A percentile compares a stretch with the other conserved stretches of the same genome.
Conservation (phyloP, 106 monocot genomes). For the Phalaenopsis aphrodite region DNA sequence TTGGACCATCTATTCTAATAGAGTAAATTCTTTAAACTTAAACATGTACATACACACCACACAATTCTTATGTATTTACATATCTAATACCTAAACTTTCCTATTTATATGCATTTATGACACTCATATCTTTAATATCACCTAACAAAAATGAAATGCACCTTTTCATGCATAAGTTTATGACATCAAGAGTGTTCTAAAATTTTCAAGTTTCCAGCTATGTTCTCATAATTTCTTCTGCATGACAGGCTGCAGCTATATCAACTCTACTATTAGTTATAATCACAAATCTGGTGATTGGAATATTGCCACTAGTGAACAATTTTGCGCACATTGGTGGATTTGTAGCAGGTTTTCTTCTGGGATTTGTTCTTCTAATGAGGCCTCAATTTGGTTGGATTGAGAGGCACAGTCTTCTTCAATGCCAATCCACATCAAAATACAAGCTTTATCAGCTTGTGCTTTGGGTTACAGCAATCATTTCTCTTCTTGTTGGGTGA, state of each 20-base stretch:
- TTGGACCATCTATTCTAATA: constrained; percentile 63
- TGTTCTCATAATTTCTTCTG: neutral
- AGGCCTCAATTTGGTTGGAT: constrained; percentile 44
- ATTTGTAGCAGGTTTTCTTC: constrained; percentile 45
- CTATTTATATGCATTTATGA: too few relatives aligned
- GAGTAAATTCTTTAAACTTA: constrained; percentile 11
- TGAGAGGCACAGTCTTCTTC: constrained; percentile 23
- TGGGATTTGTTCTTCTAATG: constrained; percentile 49
- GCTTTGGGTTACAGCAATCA: neutral
- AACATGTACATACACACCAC: too few relatives aligned
- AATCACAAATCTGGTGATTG: constrained; percentile 47
- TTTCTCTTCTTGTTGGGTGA: neutral
- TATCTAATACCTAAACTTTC: too few relatives aligned
- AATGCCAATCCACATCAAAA: constrained; percentile 25
- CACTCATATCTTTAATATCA: too few relatives aligned
- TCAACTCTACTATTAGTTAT: constrained; percentile 38
- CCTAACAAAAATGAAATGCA: too few relatives aligned
- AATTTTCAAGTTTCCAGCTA: too few relatives aligned
- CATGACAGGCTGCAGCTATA: constrained; percentile 32
- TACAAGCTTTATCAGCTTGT: constrained; percentile 11
- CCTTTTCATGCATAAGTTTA: too few relatives aligned
- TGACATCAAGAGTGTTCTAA: too few relatives aligned
- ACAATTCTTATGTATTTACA: too few relatives aligned
- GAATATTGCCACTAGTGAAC: constrained; percentile 50
- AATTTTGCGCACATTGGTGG: constrained; percentile 64